Evolutionary conservation across 352 stramenopile genomes (phyloP).

Genomic region (Sclerospora graminicola): DNA sequence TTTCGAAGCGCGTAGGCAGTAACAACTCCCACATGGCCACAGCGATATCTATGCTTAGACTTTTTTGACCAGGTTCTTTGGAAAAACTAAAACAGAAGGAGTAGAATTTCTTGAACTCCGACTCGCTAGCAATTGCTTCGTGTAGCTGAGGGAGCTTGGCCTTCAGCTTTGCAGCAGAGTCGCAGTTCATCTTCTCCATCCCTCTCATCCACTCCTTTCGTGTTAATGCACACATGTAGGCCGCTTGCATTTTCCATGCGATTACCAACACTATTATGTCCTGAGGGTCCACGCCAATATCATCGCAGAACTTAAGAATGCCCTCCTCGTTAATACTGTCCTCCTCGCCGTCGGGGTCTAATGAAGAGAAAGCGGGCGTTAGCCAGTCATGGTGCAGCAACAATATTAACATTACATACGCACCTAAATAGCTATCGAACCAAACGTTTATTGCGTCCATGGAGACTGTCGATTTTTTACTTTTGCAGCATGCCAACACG

Average conservation of each 20-base stretch:
- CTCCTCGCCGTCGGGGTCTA: conserved; percentile 41
- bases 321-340: conserved; percentile 64
- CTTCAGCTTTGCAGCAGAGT: conserved; percentile 54
- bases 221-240: conserved; percentile 80
- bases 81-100: conserved; percentile 83
- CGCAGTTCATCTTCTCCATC: conserved; percentile 69
- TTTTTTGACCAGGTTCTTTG: conserved; percentile 84
- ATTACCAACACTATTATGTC: conserved; percentile 77
- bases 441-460: conserved; percentile 39
- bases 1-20: conserved; percentile 48
- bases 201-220: conserved; percentile 73
- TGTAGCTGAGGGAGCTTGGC: conserved; percentile 44
- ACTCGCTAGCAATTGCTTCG: conserved; percentile 39
- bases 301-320: conserved; percentile 73
- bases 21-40: conserved; percentile 83
- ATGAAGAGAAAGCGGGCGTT: not conserved
- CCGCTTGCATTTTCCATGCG: conserved; percentile 81
- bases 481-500: not conserved
- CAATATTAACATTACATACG: not conserved
- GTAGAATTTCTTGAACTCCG: conserved; percentile 77
- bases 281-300: conserved; percentile 67
- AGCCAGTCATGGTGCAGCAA: not conserved
- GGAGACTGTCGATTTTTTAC: conserved; percentile 25
- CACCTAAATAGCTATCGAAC: conserved; percentile 63
- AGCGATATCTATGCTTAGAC: conserved; percentile 76